Evolutionary conservation across 768 basidiomycete genomes (phyloP).

Genomic region (Amanita fuliginea): DNA sequence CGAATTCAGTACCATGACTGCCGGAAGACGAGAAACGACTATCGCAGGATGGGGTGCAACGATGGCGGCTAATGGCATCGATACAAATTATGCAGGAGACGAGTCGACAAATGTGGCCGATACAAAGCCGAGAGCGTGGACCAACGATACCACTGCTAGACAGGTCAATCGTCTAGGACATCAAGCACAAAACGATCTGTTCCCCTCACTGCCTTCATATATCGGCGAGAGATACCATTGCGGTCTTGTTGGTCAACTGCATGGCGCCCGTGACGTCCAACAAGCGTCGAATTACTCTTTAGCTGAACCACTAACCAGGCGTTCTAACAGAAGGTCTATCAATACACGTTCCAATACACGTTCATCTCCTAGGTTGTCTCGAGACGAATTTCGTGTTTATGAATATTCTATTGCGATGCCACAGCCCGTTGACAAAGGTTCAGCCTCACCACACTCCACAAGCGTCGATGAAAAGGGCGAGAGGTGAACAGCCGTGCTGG

Average conservation of each 20-base stretch:
- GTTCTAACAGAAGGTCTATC: background rate
- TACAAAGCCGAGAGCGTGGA: background rate
- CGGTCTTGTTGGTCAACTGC: background rate
- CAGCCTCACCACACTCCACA: background rate
- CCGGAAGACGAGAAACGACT: background rate
- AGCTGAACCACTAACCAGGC: background rate
- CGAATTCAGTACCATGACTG: background rate
- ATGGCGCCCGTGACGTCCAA: background rate
- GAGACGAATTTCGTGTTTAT: background rate
- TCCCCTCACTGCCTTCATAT: background rate
- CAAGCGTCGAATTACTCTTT: background rate
- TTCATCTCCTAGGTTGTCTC: background rate
- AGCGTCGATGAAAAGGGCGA: background rate
- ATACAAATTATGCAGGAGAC: background rate
- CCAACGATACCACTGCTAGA: background rate
- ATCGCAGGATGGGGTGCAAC: background rate
- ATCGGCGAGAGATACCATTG: background rate
- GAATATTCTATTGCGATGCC: background rate
- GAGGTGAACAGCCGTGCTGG: background rate
- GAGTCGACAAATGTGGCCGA: background rate
- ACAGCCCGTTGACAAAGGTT: background rate
- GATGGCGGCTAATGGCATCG: background rate
- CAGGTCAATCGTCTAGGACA: background rate
- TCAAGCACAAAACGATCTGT: background rate
- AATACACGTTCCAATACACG: background rate